Evolutionary conservation across 495 filamentous ascomycete genomes (phyloP).

Genomic region (Pseudevernia furfuracea): DNA sequence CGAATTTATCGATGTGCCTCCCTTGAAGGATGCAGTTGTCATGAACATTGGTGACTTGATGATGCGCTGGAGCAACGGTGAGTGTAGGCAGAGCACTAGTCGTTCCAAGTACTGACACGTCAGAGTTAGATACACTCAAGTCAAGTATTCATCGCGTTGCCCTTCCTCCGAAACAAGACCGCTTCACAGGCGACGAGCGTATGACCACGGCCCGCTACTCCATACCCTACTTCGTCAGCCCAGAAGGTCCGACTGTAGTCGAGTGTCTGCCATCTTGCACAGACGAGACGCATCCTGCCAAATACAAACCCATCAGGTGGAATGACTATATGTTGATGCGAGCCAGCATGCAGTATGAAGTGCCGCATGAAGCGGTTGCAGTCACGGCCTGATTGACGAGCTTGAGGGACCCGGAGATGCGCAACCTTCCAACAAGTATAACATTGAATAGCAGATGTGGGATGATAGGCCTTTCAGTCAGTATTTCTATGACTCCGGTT

Average conservation of each 20-base stretch:
- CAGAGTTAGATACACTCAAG: slow-evolving; percentile 32
- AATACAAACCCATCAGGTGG: slow-evolving; percentile 52
- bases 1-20: slow-evolving; percentile 46
- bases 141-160: slow-evolving; percentile 52
- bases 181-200: slow-evolving; percentile 35
- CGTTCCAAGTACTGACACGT: not conserved
- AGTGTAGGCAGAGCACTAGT: slow-evolving; percentile 20
- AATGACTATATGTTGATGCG: slow-evolving; percentile 36
- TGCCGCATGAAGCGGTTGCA: not conserved
- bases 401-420: not conserved
- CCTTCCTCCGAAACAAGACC: slow-evolving; percentile 25
- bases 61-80: slow-evolving; percentile 54
- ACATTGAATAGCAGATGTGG: not conserved
- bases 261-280: slow-evolving; percentile 46
- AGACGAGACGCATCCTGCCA: slow-evolving; percentile 45
- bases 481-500: not conserved
- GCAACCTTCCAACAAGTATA: no score
- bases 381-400: slow-evolving; percentile 9
- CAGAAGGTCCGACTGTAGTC: slow-evolving; percentile 33
- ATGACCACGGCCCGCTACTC: slow-evolving; percentile 42
- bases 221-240: slow-evolving; percentile 54
- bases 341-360: slow-evolving; percentile 24
- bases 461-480: not conserved
- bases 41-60: slow-evolving; percentile 63
- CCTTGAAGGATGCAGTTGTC: slow-evolving; percentile 50